Base-by-base conservation (phyloP, 441 rosid species). In the Omphalea diandra region DNA sequence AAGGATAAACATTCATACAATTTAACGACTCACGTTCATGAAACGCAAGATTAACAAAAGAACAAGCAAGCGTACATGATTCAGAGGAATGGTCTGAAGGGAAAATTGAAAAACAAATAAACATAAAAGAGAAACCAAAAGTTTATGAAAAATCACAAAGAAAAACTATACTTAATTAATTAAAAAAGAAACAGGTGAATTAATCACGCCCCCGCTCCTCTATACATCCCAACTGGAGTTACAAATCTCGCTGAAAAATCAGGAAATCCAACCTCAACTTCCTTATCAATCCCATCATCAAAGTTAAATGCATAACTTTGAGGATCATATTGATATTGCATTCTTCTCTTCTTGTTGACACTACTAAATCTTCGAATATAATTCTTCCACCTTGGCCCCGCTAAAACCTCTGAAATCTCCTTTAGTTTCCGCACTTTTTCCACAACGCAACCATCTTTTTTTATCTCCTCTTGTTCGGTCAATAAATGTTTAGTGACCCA, bases 261-360 rank as follows among this genome's bases (percentile, higher is more conserved):
- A 41, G 70, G 76, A 54, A 29, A 66, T 3, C 65, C 62, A 0
- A n/a, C 26, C 9, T 80, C 78, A 6, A 5, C 47, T 31, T 71
- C 78, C 29, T 65, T 70, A 4, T 71, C 62, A 22, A 76, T 63
- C 49, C 90, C 90, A 43, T 84, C 87, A 40, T 94, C 95, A 56
- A 94, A 91, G 63, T 94, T 89, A n/a, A 91, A 86, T 20, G 86
- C 85, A 67, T 91, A 88, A 74, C 88, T 88, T 61, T 43, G 72
- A 46, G 84, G 86, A 81, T 90, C 97, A n/a, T 89, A 89, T 1
- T 77, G 83, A 71, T 74, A 85, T 56, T 72, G 81, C 65, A 73
- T 74, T 29, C 76, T 74, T 52, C 63, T 84, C 71, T 72, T 83
- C 91, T 78, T 84, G 67, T 56, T 78, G 53, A 35, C 27, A n/a